These are phyloP conservation scores for Psophocarpus tetragonolobus DNA, from an alignment of 306 rosid species.

Conservation along the genomic window DNA sequence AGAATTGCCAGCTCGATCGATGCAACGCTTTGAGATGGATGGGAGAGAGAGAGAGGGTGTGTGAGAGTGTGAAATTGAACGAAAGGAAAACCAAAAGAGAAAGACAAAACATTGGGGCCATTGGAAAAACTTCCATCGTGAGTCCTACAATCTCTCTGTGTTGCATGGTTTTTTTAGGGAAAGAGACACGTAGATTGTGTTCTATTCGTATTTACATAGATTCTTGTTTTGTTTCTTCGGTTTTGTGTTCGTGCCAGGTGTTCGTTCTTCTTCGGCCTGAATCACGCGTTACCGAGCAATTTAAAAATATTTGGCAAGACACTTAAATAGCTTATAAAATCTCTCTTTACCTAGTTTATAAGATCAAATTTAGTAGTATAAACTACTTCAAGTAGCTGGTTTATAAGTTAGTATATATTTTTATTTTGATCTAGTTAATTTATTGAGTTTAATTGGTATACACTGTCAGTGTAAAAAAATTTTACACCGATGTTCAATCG, in stretches of 20 bases:
- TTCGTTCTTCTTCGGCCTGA: slow-evolving; percentile 35
- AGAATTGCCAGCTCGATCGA: slow-evolving; percentile 47
- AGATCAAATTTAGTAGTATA: no score
- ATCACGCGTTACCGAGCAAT: slow-evolving; percentile 61
- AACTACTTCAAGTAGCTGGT: no score
- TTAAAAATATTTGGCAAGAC: no score
- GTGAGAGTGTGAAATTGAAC: not conserved
- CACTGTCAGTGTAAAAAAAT: no score
- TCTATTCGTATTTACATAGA: slow-evolving; percentile 19
- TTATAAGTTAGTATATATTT: no score
- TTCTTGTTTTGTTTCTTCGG: slow-evolving; percentile 26
- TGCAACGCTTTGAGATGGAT: slow-evolving; percentile 7
- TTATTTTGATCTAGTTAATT: no score
- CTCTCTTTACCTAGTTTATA: no score
- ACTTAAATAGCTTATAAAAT: no score
- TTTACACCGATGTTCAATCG: no score
- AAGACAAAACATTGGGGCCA: not conserved
- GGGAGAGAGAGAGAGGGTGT: not conserved
- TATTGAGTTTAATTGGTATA: no score
- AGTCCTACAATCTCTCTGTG: slow-evolving; percentile 30
- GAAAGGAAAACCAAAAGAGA: not conserved
- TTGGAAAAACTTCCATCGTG: not conserved
- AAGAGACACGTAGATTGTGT: slow-evolving; percentile 22
- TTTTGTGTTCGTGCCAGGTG: slow-evolving; percentile 38
- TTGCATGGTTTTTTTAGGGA: slow-evolving; percentile 14